Conservation (phyloP, 768 basidiomycete genomes). For the Naganishia onofrii region DNA sequence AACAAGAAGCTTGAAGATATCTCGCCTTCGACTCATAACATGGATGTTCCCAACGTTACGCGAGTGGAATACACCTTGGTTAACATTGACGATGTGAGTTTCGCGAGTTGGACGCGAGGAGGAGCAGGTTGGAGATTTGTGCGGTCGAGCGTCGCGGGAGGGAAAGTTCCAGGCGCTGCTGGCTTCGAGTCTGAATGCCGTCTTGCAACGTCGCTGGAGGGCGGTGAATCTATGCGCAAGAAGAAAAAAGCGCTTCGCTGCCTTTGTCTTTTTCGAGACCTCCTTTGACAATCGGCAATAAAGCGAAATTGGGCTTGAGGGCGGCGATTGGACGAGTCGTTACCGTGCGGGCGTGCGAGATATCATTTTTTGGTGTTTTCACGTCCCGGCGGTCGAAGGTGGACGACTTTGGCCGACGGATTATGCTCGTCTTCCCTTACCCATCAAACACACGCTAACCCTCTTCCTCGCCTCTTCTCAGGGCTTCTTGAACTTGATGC, state of each 20-base stretch:
- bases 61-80: constrained; percentile 90
- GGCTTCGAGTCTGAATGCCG: background rate
- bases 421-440: no score
- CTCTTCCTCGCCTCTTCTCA: constrained; percentile 31
- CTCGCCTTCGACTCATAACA: constrained; percentile 77
- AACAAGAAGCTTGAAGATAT: constrained; percentile 84
- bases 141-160: background rate
- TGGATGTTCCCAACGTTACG: constrained; percentile 93
- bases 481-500: constrained; percentile 93
- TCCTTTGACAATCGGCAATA: no score
- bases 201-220: background rate
- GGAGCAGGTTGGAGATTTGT: background rate
- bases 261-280: background rate
- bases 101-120: background rate
- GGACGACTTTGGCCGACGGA: no score
- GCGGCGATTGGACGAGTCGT: no score
- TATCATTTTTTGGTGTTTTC: no score
- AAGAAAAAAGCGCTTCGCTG: background rate
- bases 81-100: constrained; percentile 73
- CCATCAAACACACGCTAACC: constrained; percentile 1
- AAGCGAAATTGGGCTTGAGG: no score
- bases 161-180: background rate
- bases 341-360: no score
- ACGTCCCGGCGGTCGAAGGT: background rate
- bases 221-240: no score